phyloP scores from a whole-genome alignment of 1,284 basidiomycete species.

The Athelia psychrophila region DNA sequence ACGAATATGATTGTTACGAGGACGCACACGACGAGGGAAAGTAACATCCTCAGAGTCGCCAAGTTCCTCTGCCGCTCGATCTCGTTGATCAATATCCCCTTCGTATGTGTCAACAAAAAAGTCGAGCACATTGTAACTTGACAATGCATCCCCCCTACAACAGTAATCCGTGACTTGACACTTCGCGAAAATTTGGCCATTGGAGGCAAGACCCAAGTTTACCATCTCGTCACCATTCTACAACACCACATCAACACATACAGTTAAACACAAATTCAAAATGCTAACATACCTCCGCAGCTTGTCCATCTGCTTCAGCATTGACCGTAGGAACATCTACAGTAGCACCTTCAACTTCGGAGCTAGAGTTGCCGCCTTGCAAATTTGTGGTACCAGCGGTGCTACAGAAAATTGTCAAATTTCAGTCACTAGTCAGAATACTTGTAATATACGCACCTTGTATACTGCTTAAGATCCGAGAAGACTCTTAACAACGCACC shows the following conservation, averaged over 20 bases:
- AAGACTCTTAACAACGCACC: conserved; percentile 12
- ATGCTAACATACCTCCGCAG: no score
- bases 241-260: not conserved
- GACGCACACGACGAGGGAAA: conserved; percentile 7
- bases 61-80: not conserved
- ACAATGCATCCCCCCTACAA: conserved; percentile 14
- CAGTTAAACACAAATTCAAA: not conserved
- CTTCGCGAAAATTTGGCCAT: conserved; percentile 5
- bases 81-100: conserved; percentile 6
- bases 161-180: conserved; percentile 28
- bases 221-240: not conserved
- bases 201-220: conserved; percentile 1
- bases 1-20: conserved; percentile 9
- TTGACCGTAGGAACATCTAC: no score
- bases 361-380: no score
- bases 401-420: no score
- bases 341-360: no score
- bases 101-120: conserved; percentile 27
- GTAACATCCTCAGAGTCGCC: not conserved
- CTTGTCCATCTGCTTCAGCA: no score
- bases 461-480: conserved; percentile 11
- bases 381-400: no score
- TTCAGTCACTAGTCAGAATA: no score
- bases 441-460: no score
- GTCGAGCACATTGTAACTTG: conserved; percentile 14